Evolutionary conservation across 1,284 basidiomycete genomes (phyloP).

Genomic region (Wolfiporia cocos): DNA sequence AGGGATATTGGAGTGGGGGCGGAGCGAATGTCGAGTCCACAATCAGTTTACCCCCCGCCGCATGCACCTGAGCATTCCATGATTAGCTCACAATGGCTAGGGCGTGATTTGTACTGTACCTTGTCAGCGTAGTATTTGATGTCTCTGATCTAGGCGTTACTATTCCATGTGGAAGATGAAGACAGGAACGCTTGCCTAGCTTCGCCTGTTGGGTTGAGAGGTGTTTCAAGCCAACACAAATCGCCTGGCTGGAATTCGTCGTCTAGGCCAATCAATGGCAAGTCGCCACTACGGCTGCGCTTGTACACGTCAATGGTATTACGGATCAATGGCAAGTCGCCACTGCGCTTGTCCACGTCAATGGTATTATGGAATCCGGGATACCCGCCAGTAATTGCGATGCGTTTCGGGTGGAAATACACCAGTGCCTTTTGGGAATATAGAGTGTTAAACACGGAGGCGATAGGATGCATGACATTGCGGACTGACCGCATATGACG

Average conservation of each 20-base stretch:
- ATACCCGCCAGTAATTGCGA: constrained; percentile 81
- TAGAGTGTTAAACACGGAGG: constrained; percentile 1
- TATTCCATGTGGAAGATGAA: neutral
- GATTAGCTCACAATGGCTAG: neutral
- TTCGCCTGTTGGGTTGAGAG: constrained; percentile 86
- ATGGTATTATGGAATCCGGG: constrained; percentile 72
- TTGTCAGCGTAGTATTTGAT: constrained; percentile 80
- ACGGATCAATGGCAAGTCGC: constrained; percentile 57
- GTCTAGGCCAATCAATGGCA: constrained; percentile 65
- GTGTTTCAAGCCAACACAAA: constrained; percentile 88
- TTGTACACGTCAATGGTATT: too few relatives aligned
- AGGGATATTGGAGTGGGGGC: constrained; percentile 83
- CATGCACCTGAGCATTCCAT: constrained; percentile 45
- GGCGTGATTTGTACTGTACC: constrained; percentile 27
- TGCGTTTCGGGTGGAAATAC: constrained; percentile 65
- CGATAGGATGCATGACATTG: neutral
- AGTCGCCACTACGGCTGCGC: constrained; percentile 39
- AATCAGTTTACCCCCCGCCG: constrained; percentile 63
- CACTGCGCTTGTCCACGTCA: constrained; percentile 53
- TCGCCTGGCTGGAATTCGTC: constrained; percentile 70
- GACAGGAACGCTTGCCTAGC: constrained; percentile 41
- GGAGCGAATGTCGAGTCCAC: constrained; percentile 89
- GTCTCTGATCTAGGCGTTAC: constrained; percentile 39
- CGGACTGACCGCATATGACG: constrained; percentile 57
- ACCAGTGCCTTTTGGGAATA: constrained; percentile 62